Conservation (phyloP, 805 yeast species). For the Scheffersomyces coipomensis region DNA sequence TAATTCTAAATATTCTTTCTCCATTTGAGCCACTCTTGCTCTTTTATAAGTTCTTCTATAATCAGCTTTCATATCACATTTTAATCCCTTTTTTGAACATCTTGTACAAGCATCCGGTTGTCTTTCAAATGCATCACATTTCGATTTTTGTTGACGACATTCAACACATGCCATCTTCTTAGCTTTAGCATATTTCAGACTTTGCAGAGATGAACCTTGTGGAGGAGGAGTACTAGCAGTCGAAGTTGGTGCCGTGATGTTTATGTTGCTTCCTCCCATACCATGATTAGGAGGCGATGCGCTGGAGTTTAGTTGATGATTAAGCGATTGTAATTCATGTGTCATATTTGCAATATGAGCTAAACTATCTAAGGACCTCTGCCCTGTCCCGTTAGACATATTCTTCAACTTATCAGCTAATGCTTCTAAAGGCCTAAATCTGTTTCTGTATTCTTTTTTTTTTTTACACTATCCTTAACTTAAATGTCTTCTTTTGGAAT, state of each 20-base stretch:
- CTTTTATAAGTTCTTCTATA: conserved; percentile 89
- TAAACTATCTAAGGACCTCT: conserved; percentile 35
- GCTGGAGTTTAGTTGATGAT: conserved; percentile 17
- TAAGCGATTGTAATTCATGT: conserved; percentile 34
- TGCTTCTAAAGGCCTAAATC: too few species aligned
- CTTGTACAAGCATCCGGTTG: conserved; percentile 81
- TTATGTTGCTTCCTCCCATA: background rate
- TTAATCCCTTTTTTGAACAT: conserved; percentile 67
- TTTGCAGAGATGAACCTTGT: background rate
- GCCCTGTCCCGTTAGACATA: conserved; percentile 16
- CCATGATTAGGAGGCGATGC: background rate
- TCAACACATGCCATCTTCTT: conserved; percentile 89
- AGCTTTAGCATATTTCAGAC: conserved; percentile 15
- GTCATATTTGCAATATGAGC: conserved; percentile 46
- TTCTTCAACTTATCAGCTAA: too few species aligned
- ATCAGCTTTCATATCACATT: conserved; percentile 73
- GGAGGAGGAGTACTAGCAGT: conserved; percentile 5
- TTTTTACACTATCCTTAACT: too few species aligned
- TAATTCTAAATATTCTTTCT: conserved; percentile 71
- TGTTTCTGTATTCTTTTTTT: too few species aligned
- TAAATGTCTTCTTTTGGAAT: too few species aligned
- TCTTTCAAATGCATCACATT: conserved; percentile 79
- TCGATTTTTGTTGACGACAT: conserved; percentile 92
- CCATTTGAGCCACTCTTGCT: conserved; percentile 80
- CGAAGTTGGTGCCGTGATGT: conserved; percentile 1